phyloP scores from a whole-genome alignment of 2,329 filamentous ascomycete species.

The Verticillium nubilum region DNA sequence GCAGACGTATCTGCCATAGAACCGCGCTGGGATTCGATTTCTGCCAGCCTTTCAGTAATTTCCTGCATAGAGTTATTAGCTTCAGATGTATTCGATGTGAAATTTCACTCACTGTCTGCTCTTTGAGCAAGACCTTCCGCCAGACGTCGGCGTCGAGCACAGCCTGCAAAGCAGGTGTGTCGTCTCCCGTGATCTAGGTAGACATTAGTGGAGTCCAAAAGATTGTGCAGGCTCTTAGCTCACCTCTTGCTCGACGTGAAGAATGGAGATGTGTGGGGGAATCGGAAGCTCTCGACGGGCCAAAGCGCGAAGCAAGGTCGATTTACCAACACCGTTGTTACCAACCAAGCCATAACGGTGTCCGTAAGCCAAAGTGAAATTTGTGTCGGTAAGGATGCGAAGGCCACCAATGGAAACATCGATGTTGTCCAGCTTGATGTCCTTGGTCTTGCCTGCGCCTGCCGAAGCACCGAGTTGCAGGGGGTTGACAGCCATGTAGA shows the following conservation, averaged over 20 bases:
- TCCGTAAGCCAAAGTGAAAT: slow-evolving; percentile 83
- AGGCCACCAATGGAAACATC: slow-evolving; percentile 88
- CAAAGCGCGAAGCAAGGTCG: slow-evolving; percentile 86
- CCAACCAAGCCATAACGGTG: slow-evolving; percentile 95
- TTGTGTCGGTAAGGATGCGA: slow-evolving; percentile 87
- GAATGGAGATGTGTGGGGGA: slow-evolving; percentile 95
- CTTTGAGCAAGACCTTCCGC: slow-evolving; percentile 88
- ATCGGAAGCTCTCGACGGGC: slow-evolving; percentile 91
- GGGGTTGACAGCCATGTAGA: slow-evolving; percentile 99
- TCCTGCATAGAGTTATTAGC: slow-evolving; percentile 45
- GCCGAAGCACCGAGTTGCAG: slow-evolving; percentile 72
- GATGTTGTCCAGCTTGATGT: slow-evolving; percentile 95
- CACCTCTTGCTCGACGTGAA: slow-evolving; percentile 97
- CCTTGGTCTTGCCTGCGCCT: slow-evolving; percentile 85
- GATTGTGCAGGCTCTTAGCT: slow-evolving; percentile 13
- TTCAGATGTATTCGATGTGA: not conserved
- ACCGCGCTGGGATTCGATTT: slow-evolving; percentile 71
- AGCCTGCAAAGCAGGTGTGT: slow-evolving; percentile 89
- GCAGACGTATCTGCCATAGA: slow-evolving; percentile 86
- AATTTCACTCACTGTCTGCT: slow-evolving; percentile 65
- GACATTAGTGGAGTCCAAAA: not conserved
- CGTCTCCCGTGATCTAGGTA: slow-evolving; percentile 78
- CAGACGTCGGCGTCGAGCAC: slow-evolving; percentile 97
- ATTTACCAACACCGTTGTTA: slow-evolving; percentile 98
- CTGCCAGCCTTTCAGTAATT: slow-evolving; percentile 69